Evolutionary conservation across 139 green algal genomes (phyloP).

Genomic region (Eudorina sp.): DNA sequence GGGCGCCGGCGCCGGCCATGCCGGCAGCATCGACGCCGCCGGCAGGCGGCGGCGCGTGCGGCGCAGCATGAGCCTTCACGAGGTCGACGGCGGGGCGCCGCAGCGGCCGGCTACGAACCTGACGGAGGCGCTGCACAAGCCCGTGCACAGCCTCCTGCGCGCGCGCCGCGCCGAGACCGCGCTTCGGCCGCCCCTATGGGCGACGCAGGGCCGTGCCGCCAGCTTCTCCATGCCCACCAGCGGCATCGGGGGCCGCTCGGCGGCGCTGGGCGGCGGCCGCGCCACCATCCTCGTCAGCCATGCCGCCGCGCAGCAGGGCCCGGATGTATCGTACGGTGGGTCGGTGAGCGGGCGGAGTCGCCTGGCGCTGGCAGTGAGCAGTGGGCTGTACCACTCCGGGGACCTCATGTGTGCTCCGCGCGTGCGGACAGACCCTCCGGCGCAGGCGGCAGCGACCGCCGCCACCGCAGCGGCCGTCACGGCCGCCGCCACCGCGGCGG

Average conservation of each 20-base stretch:
- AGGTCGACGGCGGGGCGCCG: neutral
- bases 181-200: neutral
- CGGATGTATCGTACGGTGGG: neutral
- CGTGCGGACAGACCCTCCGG: too few relatives aligned
- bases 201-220: neutral
- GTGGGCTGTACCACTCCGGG: conserved; percentile 1
- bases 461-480: too few relatives aligned
- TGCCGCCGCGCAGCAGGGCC: neutral
- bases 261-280: too few relatives aligned
- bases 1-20: neutral
- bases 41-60: neutral
- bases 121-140: neutral
- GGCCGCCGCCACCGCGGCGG: too few relatives aligned
- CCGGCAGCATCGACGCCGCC: neutral
- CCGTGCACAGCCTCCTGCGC: neutral
- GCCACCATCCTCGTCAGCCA: neutral
- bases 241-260: neutral
- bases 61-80: conserved; percentile 22
- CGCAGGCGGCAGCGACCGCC: too few relatives aligned
- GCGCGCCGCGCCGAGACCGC: neutral
- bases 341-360: neutral
- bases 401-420: neutral
- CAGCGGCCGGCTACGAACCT: neutral
- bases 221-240: neutral
- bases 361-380: neutral